phyloP scores from a whole-genome alignment of 2,329 filamentous ascomycete species.

The Neopestalotiopsis sp. region DNA sequence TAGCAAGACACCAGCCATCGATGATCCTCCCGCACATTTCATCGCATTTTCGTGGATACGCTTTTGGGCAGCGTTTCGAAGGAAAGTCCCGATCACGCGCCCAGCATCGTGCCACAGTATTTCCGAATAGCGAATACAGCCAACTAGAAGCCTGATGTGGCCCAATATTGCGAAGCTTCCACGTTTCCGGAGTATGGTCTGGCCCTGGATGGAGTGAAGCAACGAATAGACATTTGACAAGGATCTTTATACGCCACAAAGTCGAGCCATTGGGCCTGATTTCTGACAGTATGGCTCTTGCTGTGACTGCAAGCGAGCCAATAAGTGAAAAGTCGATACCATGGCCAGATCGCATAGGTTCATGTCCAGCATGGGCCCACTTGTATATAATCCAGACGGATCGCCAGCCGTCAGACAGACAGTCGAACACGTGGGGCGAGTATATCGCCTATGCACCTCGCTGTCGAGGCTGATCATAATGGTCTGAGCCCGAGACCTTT shows the following conservation, averaged over 20 bases:
- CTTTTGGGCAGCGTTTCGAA: neutral
- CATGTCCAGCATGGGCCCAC: neutral
- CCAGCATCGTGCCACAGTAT: neutral
- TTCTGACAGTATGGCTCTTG: neutral
- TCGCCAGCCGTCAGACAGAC: neutral
- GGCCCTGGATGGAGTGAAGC: neutral
- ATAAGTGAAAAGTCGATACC: neutral
- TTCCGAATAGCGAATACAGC: neutral
- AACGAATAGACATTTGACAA: neutral
- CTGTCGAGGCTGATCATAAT: too few relatives aligned
- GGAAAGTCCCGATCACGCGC: neutral
- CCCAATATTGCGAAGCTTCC: neutral
- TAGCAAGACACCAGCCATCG: neutral
- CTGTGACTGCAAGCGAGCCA: slow-evolving; percentile 8
- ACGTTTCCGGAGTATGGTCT: neutral
- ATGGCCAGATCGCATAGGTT: slow-evolving; percentile 5
- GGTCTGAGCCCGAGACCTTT: too few relatives aligned
- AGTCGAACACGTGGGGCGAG: slow-evolving; percentile 6
- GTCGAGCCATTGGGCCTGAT: neutral
- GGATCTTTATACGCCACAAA: too few relatives aligned
- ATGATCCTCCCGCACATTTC: neutral
- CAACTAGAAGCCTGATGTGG: neutral
- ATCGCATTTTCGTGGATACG: neutral
- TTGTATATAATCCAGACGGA: slow-evolving; percentile 9
- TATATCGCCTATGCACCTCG: neutral